Conservation (phyloP, 2,329 filamentous ascomycete genomes). For the Trichoderma endophyticum region DNA sequence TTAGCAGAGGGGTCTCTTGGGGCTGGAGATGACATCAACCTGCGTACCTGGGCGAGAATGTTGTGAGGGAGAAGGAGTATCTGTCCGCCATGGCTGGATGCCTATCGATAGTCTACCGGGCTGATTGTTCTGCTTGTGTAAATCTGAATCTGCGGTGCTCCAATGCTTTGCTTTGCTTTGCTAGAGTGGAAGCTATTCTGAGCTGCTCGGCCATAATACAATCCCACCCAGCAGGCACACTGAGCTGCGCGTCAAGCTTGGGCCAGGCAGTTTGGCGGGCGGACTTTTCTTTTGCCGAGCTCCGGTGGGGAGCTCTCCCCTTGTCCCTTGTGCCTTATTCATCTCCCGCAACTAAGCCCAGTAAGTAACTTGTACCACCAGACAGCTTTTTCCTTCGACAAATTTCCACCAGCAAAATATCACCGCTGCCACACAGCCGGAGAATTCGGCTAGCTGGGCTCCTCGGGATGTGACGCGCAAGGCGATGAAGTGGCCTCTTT, state of each 20-base stretch:
- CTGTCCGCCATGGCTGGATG: slow-evolving; percentile 78
- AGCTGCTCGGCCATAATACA: slow-evolving; percentile 31
- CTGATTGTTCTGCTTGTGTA: slow-evolving; percentile 13
- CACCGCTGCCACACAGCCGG: slow-evolving; percentile 7
- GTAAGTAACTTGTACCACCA: not conserved
- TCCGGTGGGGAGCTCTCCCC: slow-evolving; percentile 17
- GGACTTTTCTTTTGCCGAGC: slow-evolving; percentile 30
- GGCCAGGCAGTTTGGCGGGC: slow-evolving; percentile 22
- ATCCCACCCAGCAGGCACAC: slow-evolving; percentile 33
- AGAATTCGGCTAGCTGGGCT: slow-evolving; percentile 2
- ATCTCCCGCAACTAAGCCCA: not conserved
- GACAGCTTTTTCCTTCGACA: not conserved
- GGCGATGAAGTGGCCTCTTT: slow-evolving; percentile 34
- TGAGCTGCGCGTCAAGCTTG: slow-evolving; percentile 39
- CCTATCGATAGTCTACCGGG: slow-evolving; percentile 6
- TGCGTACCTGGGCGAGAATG: slow-evolving; percentile 95
- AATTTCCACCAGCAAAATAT: slow-evolving; percentile 4
- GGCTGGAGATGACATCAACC: slow-evolving; percentile 10
- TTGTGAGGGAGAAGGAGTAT: slow-evolving; percentile 99
- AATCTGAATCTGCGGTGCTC: slow-evolving; percentile 19
- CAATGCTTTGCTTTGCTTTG: slow-evolving; percentile 22
- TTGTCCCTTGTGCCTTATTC: not conserved
- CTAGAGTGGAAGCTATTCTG: slow-evolving; percentile 28
- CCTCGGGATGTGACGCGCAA: slow-evolving; percentile 1
- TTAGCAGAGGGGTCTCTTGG: slow-evolving; percentile 25